These are phyloP conservation scores for Yamadazyma atmosphaerica DNA, from an alignment of 1,139 yeast genomes.

Conservation along the genomic window DNA sequence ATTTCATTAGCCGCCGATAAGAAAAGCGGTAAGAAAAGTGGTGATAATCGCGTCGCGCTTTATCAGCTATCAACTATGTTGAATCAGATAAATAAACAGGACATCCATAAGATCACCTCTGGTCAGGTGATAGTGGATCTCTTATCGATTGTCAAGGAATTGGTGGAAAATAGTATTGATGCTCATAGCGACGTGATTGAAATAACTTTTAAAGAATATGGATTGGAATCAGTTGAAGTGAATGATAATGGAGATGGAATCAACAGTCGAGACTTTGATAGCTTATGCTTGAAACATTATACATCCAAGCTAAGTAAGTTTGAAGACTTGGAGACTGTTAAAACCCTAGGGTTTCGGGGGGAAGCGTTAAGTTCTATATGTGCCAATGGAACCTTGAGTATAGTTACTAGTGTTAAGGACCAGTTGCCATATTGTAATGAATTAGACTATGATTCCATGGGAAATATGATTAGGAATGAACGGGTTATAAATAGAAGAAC, in stretches of 20 bases:
- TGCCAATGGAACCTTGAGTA: conserved; percentile 52
- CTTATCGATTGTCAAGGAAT: conserved; percentile 75
- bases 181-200: conserved; percentile 71
- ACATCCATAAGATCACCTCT: conserved; percentile 77
- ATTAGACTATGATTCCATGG: conserved; percentile 54
- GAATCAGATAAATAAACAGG: conserved; percentile 39
- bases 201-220: conserved; percentile 65
- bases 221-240: conserved; percentile 69
- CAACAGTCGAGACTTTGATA: conserved; percentile 52
- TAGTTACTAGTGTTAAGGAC: conserved; percentile 43
- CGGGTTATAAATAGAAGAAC: conserved; percentile 47
- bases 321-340: conserved; percentile 53
- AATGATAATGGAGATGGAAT: conserved; percentile 83
- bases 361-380: conserved; percentile 81
- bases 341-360: conserved; percentile 79
- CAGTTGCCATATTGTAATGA: conserved; percentile 58
- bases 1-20: too few species aligned
- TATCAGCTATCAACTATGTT: conserved; percentile 18
- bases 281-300: conserved; percentile 67
- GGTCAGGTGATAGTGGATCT: conserved; percentile 91
- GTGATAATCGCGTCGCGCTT: conserved; percentile 3
- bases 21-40: too few species aligned
- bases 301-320: conserved; percentile 74
- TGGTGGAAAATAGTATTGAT: conserved; percentile 84
- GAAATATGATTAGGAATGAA: conserved; percentile 38